Conservation (phyloP, 805 yeast species). For the Pichia paraexigua region DNA sequence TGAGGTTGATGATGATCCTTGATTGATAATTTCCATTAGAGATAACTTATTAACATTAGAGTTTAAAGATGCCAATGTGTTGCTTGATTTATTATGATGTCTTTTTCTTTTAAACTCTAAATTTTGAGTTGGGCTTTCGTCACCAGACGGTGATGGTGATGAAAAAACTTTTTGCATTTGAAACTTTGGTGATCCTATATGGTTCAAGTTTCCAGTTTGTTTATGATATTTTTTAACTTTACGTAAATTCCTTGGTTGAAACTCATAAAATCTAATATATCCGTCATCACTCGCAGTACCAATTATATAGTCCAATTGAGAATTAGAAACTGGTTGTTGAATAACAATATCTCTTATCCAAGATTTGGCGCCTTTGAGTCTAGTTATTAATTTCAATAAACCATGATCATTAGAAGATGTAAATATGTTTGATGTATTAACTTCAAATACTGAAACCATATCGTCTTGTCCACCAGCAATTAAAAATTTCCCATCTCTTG, state of each 20-base stretch:
- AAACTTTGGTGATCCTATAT: slow-evolving; percentile 1
- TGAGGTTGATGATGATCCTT: slow-evolving; percentile 12
- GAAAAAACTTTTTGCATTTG: slow-evolving; percentile 6
- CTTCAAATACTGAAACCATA: slow-evolving; percentile 35
- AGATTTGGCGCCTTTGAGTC: slow-evolving; percentile 41
- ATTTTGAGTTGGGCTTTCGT: background rate
- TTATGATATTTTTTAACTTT: slow-evolving; percentile 21
- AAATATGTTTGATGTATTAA: slow-evolving; percentile 10
- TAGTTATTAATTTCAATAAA: slow-evolving; percentile 21
- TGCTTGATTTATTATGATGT: background rate
- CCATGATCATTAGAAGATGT: slow-evolving; percentile 12
- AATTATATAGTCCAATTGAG: slow-evolving; percentile 35
- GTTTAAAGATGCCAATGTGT: slow-evolving; percentile 1
- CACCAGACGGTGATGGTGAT: background rate
- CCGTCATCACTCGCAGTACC: slow-evolving; percentile 55
- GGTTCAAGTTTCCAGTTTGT: background rate
- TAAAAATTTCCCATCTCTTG: slow-evolving; percentile 41
- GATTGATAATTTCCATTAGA: slow-evolving; percentile 22
- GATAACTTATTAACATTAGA: slow-evolving; percentile 17
- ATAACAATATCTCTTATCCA: slow-evolving; percentile 42
- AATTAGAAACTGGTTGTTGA: slow-evolving; percentile 31
- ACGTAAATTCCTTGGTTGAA: slow-evolving; percentile 38
- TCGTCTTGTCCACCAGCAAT: slow-evolving; percentile 51
- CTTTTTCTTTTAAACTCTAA: background rate
- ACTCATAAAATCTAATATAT: slow-evolving; percentile 44